These are phyloP conservation scores for Septoria linicola DNA, from an alignment of 2,329 filamentous ascomycete genomes.

Conservation along the genomic window DNA sequence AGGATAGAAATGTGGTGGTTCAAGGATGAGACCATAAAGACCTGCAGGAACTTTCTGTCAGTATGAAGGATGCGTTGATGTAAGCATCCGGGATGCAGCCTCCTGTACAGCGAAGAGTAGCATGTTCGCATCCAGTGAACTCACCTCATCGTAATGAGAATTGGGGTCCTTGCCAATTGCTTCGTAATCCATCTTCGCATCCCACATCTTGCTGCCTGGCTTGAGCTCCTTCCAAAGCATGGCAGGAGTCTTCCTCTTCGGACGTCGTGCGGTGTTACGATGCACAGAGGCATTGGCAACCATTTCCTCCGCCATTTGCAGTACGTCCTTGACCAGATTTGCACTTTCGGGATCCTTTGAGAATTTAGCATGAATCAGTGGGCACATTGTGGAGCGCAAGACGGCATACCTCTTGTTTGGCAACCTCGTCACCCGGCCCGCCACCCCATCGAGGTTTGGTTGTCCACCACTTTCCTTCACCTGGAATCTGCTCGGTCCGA, in stretches of 20 bases:
- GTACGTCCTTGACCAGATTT: constrained; percentile 27
- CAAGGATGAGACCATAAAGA: constrained; percentile 61
- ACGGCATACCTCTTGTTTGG: constrained; percentile 20
- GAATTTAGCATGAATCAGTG: constrained; percentile 12
- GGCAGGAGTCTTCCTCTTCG: constrained; percentile 44
- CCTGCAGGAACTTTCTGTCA: constrained; percentile 40
- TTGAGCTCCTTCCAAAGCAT: constrained; percentile 56
- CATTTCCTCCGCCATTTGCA: constrained; percentile 23
- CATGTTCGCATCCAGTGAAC: constrained; percentile 24
- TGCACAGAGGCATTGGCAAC: constrained; percentile 9
- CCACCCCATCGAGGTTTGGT: constrained; percentile 58
- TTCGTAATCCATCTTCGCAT: constrained; percentile 56
- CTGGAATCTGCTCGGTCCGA: constrained; percentile 48
- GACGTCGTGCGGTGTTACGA: constrained; percentile 13
- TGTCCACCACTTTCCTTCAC: constrained; percentile 62
- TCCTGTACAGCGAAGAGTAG: background rate
- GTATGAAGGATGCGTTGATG: background rate
- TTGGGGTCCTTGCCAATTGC: constrained; percentile 54
- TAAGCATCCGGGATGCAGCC: background rate
- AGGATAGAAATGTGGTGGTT: constrained; percentile 63
- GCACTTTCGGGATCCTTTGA: constrained; percentile 41
- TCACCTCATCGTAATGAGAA: constrained; percentile 48
- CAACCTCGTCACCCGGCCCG: constrained; percentile 48
- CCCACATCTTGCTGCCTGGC: constrained; percentile 54
- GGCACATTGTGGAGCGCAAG: background rate